Evolutionary conservation across 2,329 filamentous ascomycete species (phyloP), one percentile per base, ranked within the genome.

Genomic region (Knufia fluminis): DNA sequence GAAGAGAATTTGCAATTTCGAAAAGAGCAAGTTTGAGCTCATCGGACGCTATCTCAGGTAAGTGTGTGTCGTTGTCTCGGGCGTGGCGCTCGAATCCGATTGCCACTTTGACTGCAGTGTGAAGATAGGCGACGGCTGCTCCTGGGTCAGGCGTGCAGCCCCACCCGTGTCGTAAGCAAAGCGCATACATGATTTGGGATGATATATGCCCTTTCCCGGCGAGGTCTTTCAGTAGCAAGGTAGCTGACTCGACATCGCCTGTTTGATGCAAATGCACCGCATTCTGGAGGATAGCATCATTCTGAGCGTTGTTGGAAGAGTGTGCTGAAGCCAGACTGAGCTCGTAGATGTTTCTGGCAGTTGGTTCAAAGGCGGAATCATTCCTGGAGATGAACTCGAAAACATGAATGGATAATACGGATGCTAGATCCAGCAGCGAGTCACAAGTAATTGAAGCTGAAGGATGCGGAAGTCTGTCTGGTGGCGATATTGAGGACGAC

Each of bases 121-220:
- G 8, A 20, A 22, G 39, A n/a, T 24, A 42, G 12, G 22, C 16
- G 6, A 42, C 12, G 17, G 39, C 39, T n/a, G 19, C 6, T 8
- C 8, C n/a, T 14, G 16, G 17, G 4, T 24, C 12, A 6, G 12
- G 16, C 4, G 8, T 12, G n/a, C 39, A 42, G n/a, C 39, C 39
- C 39, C 39, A 42, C 12, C 39, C 39, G 22, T 42, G 39, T 6
- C 39, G 22, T 6, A 42, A 17, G 12, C 8, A 42, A 6, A 42
- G 16, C 19, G 39, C 39, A 42, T 42, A 42, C 22, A 42, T 42
- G 39, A 22, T 42, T 22, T 42, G 39, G 6, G 39, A 42, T 4
- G 19, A n/a, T 6, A 42, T n/a, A 22, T 42, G 12, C 6, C 39
- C 39, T 24, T 14, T 4, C 19, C 22, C 39, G 22, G 39, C 39